phyloP scores from a whole-genome alignment of 2,329 filamentous ascomycete genomes.

The Aspergillus sp. region DNA sequence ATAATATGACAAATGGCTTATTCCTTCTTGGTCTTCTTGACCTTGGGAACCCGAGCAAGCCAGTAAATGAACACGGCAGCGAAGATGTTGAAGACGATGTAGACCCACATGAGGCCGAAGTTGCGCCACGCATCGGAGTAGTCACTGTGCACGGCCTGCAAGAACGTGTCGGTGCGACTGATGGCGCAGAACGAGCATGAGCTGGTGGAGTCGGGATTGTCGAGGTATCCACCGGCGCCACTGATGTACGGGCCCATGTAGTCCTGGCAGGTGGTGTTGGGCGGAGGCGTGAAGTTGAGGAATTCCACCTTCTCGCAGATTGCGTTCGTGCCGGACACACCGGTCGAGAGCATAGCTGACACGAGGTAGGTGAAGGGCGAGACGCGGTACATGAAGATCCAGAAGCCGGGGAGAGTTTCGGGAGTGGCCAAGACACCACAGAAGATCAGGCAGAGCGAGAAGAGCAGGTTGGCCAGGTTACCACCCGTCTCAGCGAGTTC shows the following conservation, averaged over 20 bases:
- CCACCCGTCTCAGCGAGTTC: constrained; percentile 68
- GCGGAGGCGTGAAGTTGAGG: constrained; percentile 48
- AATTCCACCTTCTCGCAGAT: constrained; percentile 33
- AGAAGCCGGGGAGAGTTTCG: constrained; percentile 64
- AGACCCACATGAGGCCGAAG: constrained; percentile 69
- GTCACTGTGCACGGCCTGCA: constrained; percentile 42
- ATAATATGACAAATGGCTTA: neutral
- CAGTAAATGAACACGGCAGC: constrained; percentile 63
- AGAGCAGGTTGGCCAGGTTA: constrained; percentile 60
- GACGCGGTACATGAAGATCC: constrained; percentile 75
- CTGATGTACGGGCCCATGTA: constrained; percentile 48
- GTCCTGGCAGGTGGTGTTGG: constrained; percentile 59
- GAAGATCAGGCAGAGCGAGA: constrained; percentile 61
- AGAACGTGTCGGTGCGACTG: constrained; percentile 48
- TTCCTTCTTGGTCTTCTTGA: constrained; percentile 25
- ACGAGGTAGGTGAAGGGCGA: constrained; percentile 66
- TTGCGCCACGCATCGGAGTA: constrained; percentile 63
- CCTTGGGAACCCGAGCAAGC: constrained; percentile 56
- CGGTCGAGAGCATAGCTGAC: constrained; percentile 44
- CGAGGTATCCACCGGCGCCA: constrained; percentile 41
- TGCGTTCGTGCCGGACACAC: constrained; percentile 32
- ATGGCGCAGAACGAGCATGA: constrained; percentile 53
- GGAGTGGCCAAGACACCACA: constrained; percentile 56
- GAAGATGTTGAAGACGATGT: constrained; percentile 62
- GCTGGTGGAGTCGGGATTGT: constrained; percentile 44